A percentile compares a stretch with the other conserved stretches of the same genome.
Conservation (phyloP, 2,329 filamentous ascomycete genomes). For the Colletotrichum agaves region DNA sequence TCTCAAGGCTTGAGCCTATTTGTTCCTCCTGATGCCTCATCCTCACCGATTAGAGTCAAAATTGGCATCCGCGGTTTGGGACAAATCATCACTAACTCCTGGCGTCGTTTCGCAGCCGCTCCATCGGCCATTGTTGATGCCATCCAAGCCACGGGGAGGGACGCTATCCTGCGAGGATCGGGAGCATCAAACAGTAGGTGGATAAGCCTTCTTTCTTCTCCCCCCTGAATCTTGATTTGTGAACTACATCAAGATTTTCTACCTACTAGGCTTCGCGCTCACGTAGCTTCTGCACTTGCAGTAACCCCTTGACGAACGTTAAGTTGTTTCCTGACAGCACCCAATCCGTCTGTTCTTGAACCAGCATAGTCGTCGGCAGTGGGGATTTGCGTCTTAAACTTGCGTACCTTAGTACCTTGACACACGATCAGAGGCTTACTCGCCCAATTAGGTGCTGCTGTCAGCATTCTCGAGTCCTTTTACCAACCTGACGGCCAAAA, state of each 20-base stretch:
- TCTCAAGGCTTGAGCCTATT: constrained; percentile 12
- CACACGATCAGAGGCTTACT: constrained; percentile 20
- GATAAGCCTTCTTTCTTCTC: constrained; percentile 32
- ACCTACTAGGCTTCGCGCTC: neutral
- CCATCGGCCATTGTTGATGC: constrained; percentile 90
- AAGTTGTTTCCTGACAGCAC: constrained; percentile 28
- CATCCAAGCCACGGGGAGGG: constrained; percentile 89
- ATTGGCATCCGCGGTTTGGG: constrained; percentile 14
- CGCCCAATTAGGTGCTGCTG: constrained; percentile 72
- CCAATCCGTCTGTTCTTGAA: constrained; percentile 14
- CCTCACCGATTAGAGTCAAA: constrained; percentile 2
- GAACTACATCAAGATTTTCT: neutral
- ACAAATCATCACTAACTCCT: constrained; percentile 20
- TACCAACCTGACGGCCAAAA: constrained; percentile 59
- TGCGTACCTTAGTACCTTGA: neutral
- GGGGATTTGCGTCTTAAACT: constrained; percentile 7
- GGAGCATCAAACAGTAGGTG: constrained; percentile 84
- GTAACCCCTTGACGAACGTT: constrained; percentile 31
- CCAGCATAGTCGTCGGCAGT: constrained; percentile 24
- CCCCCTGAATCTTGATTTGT: neutral
- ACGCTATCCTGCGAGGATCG: constrained; percentile 92
- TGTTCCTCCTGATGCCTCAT: constrained; percentile 2
- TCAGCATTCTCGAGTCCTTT: constrained; percentile 93
- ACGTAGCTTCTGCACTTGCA: neutral
- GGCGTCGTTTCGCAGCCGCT: constrained; percentile 63